phyloP scores from a whole-genome alignment of 2,329 filamentous ascomycete genomes.

The Penicillium sp. region DNA sequence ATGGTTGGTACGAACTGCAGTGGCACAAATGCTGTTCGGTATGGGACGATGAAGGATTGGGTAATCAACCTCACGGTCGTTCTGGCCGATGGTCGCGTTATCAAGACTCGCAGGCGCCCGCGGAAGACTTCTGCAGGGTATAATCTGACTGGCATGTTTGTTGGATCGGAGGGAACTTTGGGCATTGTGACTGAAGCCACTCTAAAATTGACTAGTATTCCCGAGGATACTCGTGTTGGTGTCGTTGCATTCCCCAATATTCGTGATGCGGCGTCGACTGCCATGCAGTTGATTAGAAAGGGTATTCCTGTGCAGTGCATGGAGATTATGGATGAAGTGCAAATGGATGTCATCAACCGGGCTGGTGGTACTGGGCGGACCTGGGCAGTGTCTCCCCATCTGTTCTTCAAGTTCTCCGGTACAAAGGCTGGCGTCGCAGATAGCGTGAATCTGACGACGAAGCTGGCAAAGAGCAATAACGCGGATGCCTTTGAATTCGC shows the following conservation, averaged over 20 bases:
- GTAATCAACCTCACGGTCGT: slow-evolving; percentile 70
- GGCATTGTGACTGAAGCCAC: slow-evolving; percentile 70
- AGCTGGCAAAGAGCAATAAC: slow-evolving; percentile 63
- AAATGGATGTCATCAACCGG: slow-evolving; percentile 66
- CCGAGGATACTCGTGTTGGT: slow-evolving; percentile 63
- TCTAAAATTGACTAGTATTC: slow-evolving; percentile 64
- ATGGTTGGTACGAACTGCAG: slow-evolving; percentile 69
- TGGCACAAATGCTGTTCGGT: slow-evolving; percentile 60
- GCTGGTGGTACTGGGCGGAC: slow-evolving; percentile 58
- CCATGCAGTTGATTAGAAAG: slow-evolving; percentile 61
- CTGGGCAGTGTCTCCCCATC: slow-evolving; percentile 42
- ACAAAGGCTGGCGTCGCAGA: slow-evolving; percentile 75
- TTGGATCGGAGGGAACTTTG: slow-evolving; percentile 69
- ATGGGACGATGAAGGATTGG: slow-evolving; percentile 76
- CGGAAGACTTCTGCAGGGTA: slow-evolving; percentile 70
- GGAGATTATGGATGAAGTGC: slow-evolving; percentile 61
- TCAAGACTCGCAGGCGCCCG: slow-evolving; percentile 60
- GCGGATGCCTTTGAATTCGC: slow-evolving; percentile 57
- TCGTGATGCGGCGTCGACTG: slow-evolving; percentile 61
- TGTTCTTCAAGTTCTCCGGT: slow-evolving; percentile 64
- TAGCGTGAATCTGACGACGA: slow-evolving; percentile 67
- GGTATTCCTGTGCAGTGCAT: slow-evolving; percentile 67
- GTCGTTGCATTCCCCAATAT: slow-evolving; percentile 61
- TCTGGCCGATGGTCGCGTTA: slow-evolving; percentile 64
- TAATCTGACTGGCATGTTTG: slow-evolving; percentile 66